Conservation (phyloP, 768 basidiomycete genomes). For the Tricholoma sp. region DNA sequence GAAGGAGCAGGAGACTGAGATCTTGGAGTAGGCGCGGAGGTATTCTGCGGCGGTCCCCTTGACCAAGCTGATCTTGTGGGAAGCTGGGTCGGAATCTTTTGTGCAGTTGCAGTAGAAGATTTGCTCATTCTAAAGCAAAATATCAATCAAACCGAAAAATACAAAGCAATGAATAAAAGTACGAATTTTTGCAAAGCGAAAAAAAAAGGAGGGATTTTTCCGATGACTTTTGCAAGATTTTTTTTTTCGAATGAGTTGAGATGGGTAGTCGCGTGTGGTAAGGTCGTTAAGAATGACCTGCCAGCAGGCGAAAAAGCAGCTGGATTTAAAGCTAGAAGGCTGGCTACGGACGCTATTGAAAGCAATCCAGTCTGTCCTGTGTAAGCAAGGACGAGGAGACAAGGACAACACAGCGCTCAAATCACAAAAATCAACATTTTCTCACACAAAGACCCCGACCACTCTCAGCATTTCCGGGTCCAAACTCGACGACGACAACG, state of each 20-base stretch:
- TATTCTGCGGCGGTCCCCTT: slow-evolving; percentile 74
- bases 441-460: slow-evolving; percentile 20
- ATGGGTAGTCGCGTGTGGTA: slow-evolving; percentile 53
- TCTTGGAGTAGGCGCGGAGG: slow-evolving; percentile 57
- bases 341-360: slow-evolving; percentile 34
- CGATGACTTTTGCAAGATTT: slow-evolving; percentile 12
- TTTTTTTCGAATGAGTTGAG: slow-evolving; percentile 46
- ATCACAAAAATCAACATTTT: slow-evolving; percentile 13
- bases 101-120: slow-evolving; percentile 67
- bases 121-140: slow-evolving; percentile 81
- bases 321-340: slow-evolving; percentile 44
- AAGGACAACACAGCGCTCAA: slow-evolving; percentile 26
- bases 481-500: background rate
- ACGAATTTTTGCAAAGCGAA: slow-evolving; percentile 40
- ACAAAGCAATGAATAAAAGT: slow-evolving; percentile 14
- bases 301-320: slow-evolving; percentile 79
- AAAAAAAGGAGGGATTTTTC: slow-evolving; percentile 26
- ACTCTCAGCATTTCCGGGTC: slow-evolving; percentile 5
- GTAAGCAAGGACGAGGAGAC: slow-evolving; percentile 36
- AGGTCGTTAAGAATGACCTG: slow-evolving; percentile 86
- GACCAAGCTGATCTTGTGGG: slow-evolving; percentile 86
- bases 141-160: slow-evolving; percentile 10
- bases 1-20: slow-evolving; percentile 73
- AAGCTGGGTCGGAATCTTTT: slow-evolving; percentile 71
- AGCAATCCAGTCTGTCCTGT: slow-evolving; percentile 41